phyloP scores from a whole-genome alignment of 192 early-diverging fungal genomes.

The Podila minutissima region DNA sequence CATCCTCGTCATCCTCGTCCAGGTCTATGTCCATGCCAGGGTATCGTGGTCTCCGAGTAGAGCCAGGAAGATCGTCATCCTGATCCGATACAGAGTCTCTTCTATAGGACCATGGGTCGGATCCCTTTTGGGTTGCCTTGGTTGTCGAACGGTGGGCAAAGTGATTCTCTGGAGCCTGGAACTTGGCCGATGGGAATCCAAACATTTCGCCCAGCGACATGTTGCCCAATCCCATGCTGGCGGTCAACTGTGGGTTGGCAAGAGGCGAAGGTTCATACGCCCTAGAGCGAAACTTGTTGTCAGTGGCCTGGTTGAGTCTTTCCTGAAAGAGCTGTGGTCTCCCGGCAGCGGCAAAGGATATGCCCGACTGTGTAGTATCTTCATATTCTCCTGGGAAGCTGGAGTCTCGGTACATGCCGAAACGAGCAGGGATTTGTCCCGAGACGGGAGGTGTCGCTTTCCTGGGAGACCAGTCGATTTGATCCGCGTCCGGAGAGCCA shows the following conservation, averaged over 20 bases:
- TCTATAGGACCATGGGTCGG: slow-evolving; percentile 27
- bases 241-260: slow-evolving; percentile 32
- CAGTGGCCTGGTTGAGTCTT: neutral
- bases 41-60: neutral
- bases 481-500: slow-evolving; percentile 16
- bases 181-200: slow-evolving; percentile 45
- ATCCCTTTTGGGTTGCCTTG: neutral
- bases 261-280: slow-evolving; percentile 47
- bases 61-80: neutral
- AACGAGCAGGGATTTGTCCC: neutral
- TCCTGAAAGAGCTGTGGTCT: neutral
- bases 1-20: slow-evolving; percentile 21
- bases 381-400: neutral
- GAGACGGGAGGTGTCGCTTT: slow-evolving; percentile 2
- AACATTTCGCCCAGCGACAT: slow-evolving; percentile 45
- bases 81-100: neutral
- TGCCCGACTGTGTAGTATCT: neutral
- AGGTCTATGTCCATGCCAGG: slow-evolving; percentile 12
- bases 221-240: slow-evolving; percentile 30
- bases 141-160: slow-evolving; percentile 30
- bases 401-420: slow-evolving; percentile 35
- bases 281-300: slow-evolving; percentile 26
- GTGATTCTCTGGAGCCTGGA: slow-evolving; percentile 43
- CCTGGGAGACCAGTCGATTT: slow-evolving; percentile 36
- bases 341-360: neutral